Evolutionary conservation across 192 early-diverging fungal species (phyloP).

Genomic region (Piromyces finnis): DNA sequence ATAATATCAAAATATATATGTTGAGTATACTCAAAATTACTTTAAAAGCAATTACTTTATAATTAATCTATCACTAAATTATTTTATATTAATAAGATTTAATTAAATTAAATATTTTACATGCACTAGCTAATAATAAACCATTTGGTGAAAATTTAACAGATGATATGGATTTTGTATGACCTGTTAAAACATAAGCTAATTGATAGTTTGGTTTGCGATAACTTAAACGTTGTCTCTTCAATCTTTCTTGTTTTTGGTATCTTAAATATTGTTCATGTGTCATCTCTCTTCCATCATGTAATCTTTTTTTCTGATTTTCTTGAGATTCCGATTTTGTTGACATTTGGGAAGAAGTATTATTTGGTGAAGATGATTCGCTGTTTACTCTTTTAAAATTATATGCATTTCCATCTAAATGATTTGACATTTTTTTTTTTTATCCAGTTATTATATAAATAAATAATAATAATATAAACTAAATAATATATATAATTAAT

Average conservation of each 20-base stretch:
- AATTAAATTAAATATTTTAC: slow-evolving; percentile 47
- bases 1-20: no score
- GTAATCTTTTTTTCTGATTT: background rate
- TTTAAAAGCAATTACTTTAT: no score
- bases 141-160: slow-evolving; percentile 98
- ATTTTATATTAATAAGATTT: no score
- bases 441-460: no score
- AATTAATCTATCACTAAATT: no score
- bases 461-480: no score
- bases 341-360: background rate
- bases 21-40: no score
- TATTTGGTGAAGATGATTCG: background rate
- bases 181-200: slow-evolving; percentile 76
- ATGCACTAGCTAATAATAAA: slow-evolving; percentile 80
- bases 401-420: background rate
- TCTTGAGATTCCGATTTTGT: background rate
- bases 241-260: background rate
- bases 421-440: background rate
- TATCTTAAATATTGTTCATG: background rate
- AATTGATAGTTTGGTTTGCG: slow-evolving; percentile 57
- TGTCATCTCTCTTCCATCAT: background rate
- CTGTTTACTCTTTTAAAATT: background rate
- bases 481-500: no score
- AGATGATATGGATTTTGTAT: slow-evolving; percentile 82
- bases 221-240: background rate